phyloP scores from a whole-genome alignment of 177 flowering plant genomes.

The Telopea speciosissima region DNA sequence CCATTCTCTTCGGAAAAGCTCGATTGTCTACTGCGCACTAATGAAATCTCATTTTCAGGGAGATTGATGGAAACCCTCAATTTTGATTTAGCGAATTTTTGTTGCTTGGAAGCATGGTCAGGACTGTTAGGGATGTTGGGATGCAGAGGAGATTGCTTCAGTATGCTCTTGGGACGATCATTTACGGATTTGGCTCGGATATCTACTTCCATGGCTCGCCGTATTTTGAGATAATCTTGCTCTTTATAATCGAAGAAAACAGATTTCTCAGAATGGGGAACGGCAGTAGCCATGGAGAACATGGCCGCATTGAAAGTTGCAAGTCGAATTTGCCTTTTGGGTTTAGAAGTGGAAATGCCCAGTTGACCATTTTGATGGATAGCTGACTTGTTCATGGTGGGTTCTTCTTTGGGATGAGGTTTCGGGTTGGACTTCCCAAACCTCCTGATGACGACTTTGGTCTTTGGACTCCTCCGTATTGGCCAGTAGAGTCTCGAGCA shows the following conservation, averaged over 20 bases:
- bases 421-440: constrained; percentile 29
- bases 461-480: constrained; percentile 34
- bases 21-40: constrained; percentile 37
- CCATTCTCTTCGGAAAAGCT: constrained; percentile 21
- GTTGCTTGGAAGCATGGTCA: constrained; percentile 21
- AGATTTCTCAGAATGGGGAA: constrained; percentile 31
- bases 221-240: constrained; percentile 17
- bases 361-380: constrained; percentile 13
- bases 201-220: constrained; percentile 15
- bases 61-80: constrained; percentile 70
- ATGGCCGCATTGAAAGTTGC: constrained; percentile 80
- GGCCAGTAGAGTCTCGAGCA: constrained; percentile 46
- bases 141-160: constrained; percentile 58
- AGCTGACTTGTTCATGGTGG: constrained; percentile 7
- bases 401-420: constrained; percentile 15
- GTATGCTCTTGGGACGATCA: constrained; percentile 57
- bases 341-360: constrained; percentile 5
- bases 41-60: constrained; percentile 77
- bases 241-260: constrained; percentile 19
- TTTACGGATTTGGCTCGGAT: constrained; percentile 19
- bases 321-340: constrained; percentile 37
- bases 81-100: constrained; percentile 29
- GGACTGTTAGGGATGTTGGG: constrained; percentile 15
- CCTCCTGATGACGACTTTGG: constrained; percentile 46
- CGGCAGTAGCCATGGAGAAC: constrained; percentile 78